A percentile compares a stretch with the other conserved stretches of the same genome.
Evolutionary conservation across 208 protist species (phyloP).

Genomic region (Blastocrithidia nonstop): DNA sequence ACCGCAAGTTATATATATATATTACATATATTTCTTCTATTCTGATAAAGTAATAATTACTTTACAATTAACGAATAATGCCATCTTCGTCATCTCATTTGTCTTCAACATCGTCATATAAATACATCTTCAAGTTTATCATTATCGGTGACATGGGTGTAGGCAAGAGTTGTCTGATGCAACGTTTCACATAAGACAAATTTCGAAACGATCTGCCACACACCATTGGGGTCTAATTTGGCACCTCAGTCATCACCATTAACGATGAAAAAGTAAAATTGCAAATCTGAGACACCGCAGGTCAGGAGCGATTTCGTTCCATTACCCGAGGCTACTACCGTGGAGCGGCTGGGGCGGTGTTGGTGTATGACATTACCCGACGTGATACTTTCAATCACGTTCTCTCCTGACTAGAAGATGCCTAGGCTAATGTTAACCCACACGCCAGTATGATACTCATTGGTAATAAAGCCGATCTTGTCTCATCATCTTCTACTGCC

Average conservation of each 20-base stretch:
- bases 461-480: conserved; percentile 94
- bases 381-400: conserved; percentile 74
- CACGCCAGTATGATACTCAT: conserved; percentile 83
- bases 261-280: conserved; percentile 92
- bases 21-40: not conserved
- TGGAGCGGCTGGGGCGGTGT: conserved; percentile 88
- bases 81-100: no score
- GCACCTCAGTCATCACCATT: conserved; percentile 92
- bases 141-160: conserved; percentile 96
- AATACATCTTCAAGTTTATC: conserved; percentile 97
- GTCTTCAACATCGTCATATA: no score
- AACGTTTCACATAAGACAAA: conserved; percentile 96
- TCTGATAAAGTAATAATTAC: no score
- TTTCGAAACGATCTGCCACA: conserved; percentile 91
- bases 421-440: conserved; percentile 75
- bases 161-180: conserved; percentile 95
- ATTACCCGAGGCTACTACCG: conserved; percentile 94
- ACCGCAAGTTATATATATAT: no score
- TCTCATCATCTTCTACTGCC: no score
- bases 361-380: conserved; percentile 93
- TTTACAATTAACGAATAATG: no score
- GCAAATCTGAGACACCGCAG: conserved; percentile 96
- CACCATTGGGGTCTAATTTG: conserved; percentile 98
- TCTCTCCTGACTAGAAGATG: conserved; percentile 91
- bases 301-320: conserved; percentile 81